Evolutionary conservation across 495 filamentous ascomycete species (phyloP), one percentile per base, ranked within the genome.

Genomic region (Hyaloscypha bicolor): DNA sequence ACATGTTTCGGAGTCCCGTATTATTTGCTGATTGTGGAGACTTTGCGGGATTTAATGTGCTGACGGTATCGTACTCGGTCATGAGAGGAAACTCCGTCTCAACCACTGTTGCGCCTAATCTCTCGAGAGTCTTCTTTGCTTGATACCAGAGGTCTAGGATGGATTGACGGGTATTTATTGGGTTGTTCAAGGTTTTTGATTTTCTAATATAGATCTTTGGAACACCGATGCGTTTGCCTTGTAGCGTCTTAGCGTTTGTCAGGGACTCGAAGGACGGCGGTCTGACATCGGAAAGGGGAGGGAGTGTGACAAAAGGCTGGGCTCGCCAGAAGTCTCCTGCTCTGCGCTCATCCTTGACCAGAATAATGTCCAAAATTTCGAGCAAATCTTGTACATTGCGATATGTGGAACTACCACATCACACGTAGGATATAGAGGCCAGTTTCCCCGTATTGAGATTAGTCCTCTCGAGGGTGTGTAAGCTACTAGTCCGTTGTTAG

Each of bases 351-450:
- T 79, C 75, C 14, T 58, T 22, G 6, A 32, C 63, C 4, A 70
- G 66, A 32, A 79, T 68, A 33, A 75, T 65, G 55, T 71, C 67
- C 8, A 77, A 69, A 6, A 78, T 42, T 11, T 64, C 55, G 6
- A 77, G 60, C 75, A 79, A 70, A 62, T 79, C 77, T 48, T 35
- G 33, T 63, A 78, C 66, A 6, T 70, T 73, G 21, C 76, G 30
- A 3, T 72, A 39, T 75, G 66, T 0, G 77, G 77, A 6, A 76
- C 75, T n/a, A 72, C 48, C 21, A 73, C 71, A 65, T 78, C 76
- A 66, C 76, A 78, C 8, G 75, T 78, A 2, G 69, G 68, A 65
- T 75, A 78, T 31, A 79, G 65, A 8, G 76, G 76, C 77, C 77
- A 79, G 12, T 72, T 61, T 3, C 76, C 77, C 6, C 76, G 71